phyloP scores from a whole-genome alignment of 805 yeast species.

The Ogataea angusta region DNA sequence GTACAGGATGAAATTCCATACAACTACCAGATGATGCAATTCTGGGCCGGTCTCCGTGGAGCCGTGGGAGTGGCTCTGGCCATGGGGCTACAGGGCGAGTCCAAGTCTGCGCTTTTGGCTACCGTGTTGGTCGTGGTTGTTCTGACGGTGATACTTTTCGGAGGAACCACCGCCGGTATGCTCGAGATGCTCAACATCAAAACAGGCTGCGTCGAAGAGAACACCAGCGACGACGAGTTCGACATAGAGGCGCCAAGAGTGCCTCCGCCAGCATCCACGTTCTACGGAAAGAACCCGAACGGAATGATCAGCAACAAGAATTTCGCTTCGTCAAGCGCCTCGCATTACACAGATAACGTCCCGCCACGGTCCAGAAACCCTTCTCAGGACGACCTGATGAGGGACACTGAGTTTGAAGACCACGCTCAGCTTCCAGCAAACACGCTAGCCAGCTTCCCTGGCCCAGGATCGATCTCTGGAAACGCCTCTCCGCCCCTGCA shows the following conservation, averaged over 20 bases:
- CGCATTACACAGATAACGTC: conserved; percentile 23
- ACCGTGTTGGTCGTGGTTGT: conserved; percentile 97
- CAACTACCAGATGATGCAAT: conserved; percentile 96
- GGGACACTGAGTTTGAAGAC: conserved; percentile 33
- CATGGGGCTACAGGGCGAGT: conserved; percentile 94
- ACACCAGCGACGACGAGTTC: conserved; percentile 89
- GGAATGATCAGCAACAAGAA: conserved; percentile 17
- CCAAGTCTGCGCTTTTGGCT: conserved; percentile 82
- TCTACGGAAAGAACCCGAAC: conserved; percentile 8
- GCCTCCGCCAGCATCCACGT: conserved; percentile 19
- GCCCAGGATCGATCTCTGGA: conserved; percentile 9
- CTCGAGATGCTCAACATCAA: conserved; percentile 89
- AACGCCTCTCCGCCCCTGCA: conserved; percentile 9
- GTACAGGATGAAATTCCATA: conserved; percentile 88
- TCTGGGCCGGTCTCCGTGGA: conserved; percentile 99
- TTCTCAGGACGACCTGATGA: conserved; percentile 28
- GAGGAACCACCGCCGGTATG: conserved; percentile 99
- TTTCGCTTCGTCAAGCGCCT: conserved; percentile 18
- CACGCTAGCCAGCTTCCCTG: conserved; percentile 22
- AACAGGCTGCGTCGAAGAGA: conserved; percentile 84
- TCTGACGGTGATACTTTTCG: conserved; percentile 90
- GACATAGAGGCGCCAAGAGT: conserved; percentile 72
- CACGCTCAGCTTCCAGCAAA: conserved; percentile 36
- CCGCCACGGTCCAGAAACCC: conserved; percentile 24
- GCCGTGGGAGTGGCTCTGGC: conserved; percentile 99